Conservation (phyloP, 2,329 filamentous ascomycete species). For the Aspergillus tamarii region DNA sequence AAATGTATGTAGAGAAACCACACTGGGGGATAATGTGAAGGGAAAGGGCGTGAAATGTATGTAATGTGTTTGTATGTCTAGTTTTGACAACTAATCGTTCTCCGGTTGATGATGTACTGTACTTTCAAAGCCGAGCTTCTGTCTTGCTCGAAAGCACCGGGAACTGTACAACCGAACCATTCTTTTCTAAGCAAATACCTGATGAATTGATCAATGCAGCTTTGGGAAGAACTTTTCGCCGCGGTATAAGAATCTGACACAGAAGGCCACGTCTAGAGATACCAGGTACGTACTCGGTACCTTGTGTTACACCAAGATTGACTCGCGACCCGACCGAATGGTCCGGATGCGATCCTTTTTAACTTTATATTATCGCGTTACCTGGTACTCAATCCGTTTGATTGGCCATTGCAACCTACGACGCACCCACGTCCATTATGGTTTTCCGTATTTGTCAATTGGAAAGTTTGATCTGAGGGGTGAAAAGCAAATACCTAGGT, state of each 20-base stretch:
- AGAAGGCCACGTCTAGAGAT: background rate
- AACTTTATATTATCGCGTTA: constrained; percentile 2
- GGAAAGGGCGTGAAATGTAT: background rate
- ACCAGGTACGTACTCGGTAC: constrained; percentile 3
- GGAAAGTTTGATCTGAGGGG: background rate
- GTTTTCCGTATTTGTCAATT: background rate
- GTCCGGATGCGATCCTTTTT: background rate
- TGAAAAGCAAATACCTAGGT: background rate
- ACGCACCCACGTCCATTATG: background rate
- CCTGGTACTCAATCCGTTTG: background rate
- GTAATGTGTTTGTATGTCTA: background rate
- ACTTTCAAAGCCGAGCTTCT: background rate
- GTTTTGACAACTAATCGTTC: background rate
- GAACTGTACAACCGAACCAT: background rate
- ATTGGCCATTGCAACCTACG: background rate
- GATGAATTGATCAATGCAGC: background rate
- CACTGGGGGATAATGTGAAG: background rate
- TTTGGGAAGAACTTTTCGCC: background rate
- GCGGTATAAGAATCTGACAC: background rate
- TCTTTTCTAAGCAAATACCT: background rate
- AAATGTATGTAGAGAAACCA: background rate
- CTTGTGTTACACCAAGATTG: background rate
- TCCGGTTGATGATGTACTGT: background rate
- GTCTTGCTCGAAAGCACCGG: background rate
- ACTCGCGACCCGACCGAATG: background rate